Evolutionary conservation across 1,284 basidiomycete species (phyloP).

Genomic region (Moesziomyces sp.): DNA sequence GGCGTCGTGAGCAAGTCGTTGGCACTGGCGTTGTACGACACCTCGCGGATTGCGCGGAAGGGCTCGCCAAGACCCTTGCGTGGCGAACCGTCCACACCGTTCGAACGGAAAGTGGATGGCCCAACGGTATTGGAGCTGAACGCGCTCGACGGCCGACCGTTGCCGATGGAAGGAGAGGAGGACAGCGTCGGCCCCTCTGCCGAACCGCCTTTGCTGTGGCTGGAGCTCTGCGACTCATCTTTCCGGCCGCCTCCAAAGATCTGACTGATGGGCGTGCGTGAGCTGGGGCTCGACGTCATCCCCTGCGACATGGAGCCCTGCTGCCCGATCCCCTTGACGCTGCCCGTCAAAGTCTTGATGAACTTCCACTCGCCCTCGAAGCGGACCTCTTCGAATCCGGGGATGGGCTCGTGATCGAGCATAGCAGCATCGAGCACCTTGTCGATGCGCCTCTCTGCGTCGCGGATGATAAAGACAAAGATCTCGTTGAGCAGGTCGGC

Average conservation of each 20-base stretch:
- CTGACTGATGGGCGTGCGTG: slow-evolving; percentile 47
- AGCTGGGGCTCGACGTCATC: slow-evolving; percentile 38
- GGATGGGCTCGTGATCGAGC: slow-evolving; percentile 83
- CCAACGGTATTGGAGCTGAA: slow-evolving; percentile 27
- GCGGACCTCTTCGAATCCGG: slow-evolving; percentile 81
- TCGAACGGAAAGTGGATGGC: slow-evolving; percentile 19
- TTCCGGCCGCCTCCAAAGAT: slow-evolving; percentile 41
- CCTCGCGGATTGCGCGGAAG: slow-evolving; percentile 36
- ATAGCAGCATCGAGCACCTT: slow-evolving; percentile 83
- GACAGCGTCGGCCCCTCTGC: slow-evolving; percentile 9
- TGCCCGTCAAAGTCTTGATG: slow-evolving; percentile 57
- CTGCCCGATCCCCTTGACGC: slow-evolving; percentile 50
- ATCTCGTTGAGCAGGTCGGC: slow-evolving; percentile 84
- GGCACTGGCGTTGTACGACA: slow-evolving; percentile 43
- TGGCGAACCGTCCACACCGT: slow-evolving; percentile 18
- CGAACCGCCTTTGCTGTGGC: not conserved
- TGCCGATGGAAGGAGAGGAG: slow-evolving; percentile 29
- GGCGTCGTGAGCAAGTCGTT: slow-evolving; percentile 48
- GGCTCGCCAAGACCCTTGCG: slow-evolving; percentile 24
- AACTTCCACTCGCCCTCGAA: slow-evolving; percentile 91
- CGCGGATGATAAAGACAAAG: slow-evolving; percentile 91
- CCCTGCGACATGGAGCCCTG: slow-evolving; percentile 20
- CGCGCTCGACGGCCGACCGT: slow-evolving; percentile 21
- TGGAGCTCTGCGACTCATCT: slow-evolving; percentile 4
- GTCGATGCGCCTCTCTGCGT: slow-evolving; percentile 89